Evolutionary conservation across 2,329 filamentous ascomycete species (phyloP), one percentile per base, ranked within the genome.

Genomic region (Aureobasidium sp.): DNA sequence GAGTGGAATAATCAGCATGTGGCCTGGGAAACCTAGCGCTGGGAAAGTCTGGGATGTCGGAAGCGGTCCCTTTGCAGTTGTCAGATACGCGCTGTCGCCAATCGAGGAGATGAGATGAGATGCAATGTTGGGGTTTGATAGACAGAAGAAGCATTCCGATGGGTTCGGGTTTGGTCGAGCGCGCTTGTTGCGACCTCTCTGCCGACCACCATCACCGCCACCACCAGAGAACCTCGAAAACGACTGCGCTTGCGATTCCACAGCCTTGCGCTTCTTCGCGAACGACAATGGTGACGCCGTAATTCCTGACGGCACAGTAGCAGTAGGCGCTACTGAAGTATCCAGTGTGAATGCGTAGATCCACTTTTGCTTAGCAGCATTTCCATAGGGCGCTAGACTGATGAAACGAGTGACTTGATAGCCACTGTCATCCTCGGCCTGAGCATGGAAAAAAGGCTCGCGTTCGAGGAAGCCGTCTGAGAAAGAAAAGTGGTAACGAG

Each of bases 81-180:
- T 95, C 59, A 97, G 75, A 72, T 97, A 97, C 58, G 85, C 82
- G 62, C 95, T 88, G 19, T 91, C 86, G 57, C 89, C 94, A 64
- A 99, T 93, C 27, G 88, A 91, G 65, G 88, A 88, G 68, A 96
- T 87, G 74, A 99, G 88, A 74, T 99, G 93, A 1, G 87, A 87
- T 57, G 89, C 88, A 46, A 94, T 78, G 63, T 87, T 88, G 6
- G 88, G 84, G 72, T 95, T 96, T 6, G 90, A 92, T 11, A 99
- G 81, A 71, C 94, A 99, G 77, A 99, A 97, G 78, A 94, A 99
- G 75, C 94, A 99, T 68, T 87, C 82, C 57, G 87, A 86, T 1
- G 90, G 90, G 0, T 68, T 67, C 19, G 74, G 68, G 5, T 72
- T 69, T 67, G 60, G 71, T 69, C 31, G 68, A 69, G 33, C 74